A percentile compares a stretch with the other conserved stretches of the same genome.
phyloP scores from a whole-genome alignment of 208 protist genomes.

The Angomonas deanei region DNA sequence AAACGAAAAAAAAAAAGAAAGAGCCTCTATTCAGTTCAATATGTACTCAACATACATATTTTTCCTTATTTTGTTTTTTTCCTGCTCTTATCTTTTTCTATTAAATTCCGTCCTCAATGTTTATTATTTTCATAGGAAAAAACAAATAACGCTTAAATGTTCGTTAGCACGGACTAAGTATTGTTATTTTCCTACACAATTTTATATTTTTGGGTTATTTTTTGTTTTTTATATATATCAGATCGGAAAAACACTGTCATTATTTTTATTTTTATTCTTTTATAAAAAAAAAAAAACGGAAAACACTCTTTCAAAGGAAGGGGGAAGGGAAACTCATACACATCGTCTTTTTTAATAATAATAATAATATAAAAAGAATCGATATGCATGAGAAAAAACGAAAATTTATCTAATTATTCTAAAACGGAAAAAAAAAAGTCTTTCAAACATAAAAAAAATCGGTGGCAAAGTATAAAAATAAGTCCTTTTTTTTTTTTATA shows the following conservation, averaged over 20 bases:
- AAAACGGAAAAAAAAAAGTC: neutral
- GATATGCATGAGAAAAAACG: neutral
- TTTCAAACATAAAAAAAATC: neutral
- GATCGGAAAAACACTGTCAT: too few species aligned
- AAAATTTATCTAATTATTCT: too few species aligned
- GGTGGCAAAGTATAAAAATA: neutral
- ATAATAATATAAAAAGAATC: conserved; percentile 9
- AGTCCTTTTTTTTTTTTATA: neutral
- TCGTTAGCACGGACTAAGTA: too few species aligned
- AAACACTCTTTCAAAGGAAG: conserved; percentile 5
- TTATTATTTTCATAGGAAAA: neutral
- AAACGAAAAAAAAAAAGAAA: too few species aligned
- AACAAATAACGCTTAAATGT: neutral
- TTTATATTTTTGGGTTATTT: too few species aligned
- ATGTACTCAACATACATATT: neutral
- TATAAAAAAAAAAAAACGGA: conserved; percentile 13
- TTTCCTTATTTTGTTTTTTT: conserved; percentile 7
- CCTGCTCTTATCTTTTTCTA: conserved; percentile 9
- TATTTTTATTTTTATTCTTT: neutral
- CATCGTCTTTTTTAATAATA: neutral
- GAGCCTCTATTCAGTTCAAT: too few species aligned
- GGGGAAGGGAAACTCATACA: neutral
- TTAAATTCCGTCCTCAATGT: neutral
- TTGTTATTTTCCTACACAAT: too few species aligned
- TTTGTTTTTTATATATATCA: too few species aligned